Percentiles rank a stretch among this genome's conserved stretches.
Evolutionary conservation across 1,284 basidiomycete species (phyloP).

Genomic region (Fomitopsis schrenkii): DNA sequence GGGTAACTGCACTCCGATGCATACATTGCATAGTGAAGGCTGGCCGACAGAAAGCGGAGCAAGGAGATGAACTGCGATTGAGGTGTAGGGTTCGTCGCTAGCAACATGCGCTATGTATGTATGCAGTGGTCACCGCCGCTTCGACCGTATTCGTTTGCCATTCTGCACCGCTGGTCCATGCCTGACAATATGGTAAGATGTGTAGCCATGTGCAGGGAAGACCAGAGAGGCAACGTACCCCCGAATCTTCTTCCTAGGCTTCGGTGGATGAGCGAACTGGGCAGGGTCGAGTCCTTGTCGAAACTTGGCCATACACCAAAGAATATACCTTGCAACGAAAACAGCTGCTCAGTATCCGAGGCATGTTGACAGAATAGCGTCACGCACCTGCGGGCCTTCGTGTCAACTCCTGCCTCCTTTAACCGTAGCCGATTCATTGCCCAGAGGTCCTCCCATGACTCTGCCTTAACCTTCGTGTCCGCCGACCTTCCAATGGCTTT

Average conservation of each 20-base stretch:
- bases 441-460: conserved; percentile 70
- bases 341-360: background rate
- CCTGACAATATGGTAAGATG: conserved; percentile 25
- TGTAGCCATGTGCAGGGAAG: background rate
- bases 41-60: too few species aligned
- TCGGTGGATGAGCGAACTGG: conserved; percentile 60
- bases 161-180: conserved; percentile 69
- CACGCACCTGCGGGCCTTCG: conserved; percentile 62
- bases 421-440: conserved; percentile 50
- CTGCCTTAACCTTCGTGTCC: conserved; percentile 57
- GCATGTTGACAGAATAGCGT: background rate
- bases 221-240: conserved; percentile 47
- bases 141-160: conserved; percentile 69
- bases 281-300: conserved; percentile 50
- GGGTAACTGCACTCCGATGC: too few species aligned
- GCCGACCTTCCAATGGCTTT: conserved; percentile 64
- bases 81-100: too few species aligned
- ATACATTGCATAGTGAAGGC: too few species aligned
- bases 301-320: conserved; percentile 83
- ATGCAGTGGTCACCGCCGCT: conserved; percentile 29
- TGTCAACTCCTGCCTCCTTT: conserved; percentile 59
- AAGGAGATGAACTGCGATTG: too few species aligned
- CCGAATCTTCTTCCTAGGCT: conserved; percentile 70
- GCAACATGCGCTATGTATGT: background rate
- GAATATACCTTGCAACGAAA: conserved; percentile 54